phyloP scores from a whole-genome alignment of 352 stramenopile species.

The Pythium insidiosum region DNA sequence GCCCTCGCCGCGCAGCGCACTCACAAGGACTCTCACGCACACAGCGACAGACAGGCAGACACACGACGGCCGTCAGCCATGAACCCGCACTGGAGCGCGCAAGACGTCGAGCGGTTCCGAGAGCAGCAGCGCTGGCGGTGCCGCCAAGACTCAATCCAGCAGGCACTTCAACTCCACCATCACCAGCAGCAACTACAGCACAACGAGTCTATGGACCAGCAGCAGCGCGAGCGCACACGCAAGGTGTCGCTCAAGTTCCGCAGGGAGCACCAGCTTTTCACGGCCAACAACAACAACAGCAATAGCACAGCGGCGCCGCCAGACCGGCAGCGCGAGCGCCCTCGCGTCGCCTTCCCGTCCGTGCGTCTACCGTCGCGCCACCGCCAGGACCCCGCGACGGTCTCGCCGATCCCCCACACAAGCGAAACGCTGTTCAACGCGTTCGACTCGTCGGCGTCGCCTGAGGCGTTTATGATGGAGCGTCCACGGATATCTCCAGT shows the following conservation, averaged over 20 bases:
- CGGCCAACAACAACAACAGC: background rate
- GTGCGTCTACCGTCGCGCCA: no score
- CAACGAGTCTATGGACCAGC: no score
- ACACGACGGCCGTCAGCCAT: no score
- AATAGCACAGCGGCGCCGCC: background rate
- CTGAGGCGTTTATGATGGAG: slow-evolving; percentile 11
- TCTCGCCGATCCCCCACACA: slow-evolving; percentile 12
- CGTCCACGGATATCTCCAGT: slow-evolving; percentile 8
- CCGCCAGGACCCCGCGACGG: no score
- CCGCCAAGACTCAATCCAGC: no score
- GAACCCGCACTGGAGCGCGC: slow-evolving; percentile 12
- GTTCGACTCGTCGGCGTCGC: slow-evolving; percentile 17
- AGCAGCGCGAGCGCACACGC: slow-evolving; percentile 7
- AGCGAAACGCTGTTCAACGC: slow-evolving; percentile 23
- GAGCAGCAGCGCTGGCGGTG: slow-evolving; percentile 14
- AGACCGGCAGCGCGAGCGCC: background rate
- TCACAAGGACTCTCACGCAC: no score
- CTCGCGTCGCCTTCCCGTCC: no score
- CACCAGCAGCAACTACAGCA: no score
- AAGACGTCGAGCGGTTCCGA: slow-evolving; percentile 20
- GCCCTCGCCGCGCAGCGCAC: no score
- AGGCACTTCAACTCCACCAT: no score
- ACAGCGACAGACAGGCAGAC: no score
- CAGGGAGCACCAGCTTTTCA: slow-evolving; percentile 14
- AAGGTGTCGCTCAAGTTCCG: slow-evolving; percentile 15